Evolutionary conservation across 768 basidiomycete genomes (phyloP).

Genomic region (Leccinum fibrillosum): DNA sequence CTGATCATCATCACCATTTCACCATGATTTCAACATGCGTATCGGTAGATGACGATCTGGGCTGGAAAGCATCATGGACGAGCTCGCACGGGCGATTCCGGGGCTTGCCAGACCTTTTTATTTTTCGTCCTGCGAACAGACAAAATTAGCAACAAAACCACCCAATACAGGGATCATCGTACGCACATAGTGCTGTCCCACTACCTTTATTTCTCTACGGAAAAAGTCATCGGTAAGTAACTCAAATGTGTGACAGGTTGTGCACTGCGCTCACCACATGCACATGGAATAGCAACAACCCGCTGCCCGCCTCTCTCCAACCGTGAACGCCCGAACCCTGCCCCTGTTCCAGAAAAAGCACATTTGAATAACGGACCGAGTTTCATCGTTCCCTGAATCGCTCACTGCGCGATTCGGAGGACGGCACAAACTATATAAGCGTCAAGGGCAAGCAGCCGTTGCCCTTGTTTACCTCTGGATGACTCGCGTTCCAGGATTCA

Average conservation of each 20-base stretch:
- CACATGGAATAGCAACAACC: neutral
- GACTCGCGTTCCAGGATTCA: neutral
- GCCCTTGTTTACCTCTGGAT: neutral
- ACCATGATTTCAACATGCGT: conserved; percentile 3
- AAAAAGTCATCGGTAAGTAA: neutral
- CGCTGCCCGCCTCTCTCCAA: neutral
- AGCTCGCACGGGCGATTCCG: neutral
- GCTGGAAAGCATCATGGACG: neutral
- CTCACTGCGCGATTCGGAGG: neutral
- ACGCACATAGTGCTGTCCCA: neutral
- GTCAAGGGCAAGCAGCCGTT: neutral
- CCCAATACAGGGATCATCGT: neutral
- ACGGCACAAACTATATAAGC: neutral
- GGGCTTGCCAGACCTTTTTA: neutral
- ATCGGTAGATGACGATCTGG: neutral
- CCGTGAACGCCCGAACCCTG: neutral
- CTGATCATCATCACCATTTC: neutral
- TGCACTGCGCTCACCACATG: conserved; percentile 39
- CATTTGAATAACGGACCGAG: neutral
- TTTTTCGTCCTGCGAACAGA: neutral
- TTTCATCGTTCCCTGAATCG: neutral
- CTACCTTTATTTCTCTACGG: neutral
- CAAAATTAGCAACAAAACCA: neutral
- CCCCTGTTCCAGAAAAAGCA: neutral
- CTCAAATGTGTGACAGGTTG: neutral